These are phyloP conservation scores for Trichoderma orchidacearum DNA, from an alignment of 495 filamentous ascomycete species.

Conservation along the genomic window DNA sequence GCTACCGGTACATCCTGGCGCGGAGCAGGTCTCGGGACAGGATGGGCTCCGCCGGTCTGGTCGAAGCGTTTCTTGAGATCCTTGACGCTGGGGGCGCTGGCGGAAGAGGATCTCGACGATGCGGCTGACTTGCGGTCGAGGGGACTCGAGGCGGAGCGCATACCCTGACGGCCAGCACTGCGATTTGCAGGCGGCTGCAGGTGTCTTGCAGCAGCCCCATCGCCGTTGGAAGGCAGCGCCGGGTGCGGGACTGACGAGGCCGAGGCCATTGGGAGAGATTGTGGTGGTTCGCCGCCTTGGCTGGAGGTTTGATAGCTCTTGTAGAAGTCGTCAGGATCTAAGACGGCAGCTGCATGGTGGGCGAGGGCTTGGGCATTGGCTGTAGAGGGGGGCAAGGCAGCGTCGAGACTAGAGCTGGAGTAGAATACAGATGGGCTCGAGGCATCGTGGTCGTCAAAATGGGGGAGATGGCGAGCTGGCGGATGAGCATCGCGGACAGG, in stretches of 20 bases:
- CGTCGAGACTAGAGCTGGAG: slow-evolving; percentile 10
- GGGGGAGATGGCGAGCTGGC: slow-evolving; percentile 10
- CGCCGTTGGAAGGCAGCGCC: slow-evolving; percentile 21
- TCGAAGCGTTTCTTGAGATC: slow-evolving; percentile 43
- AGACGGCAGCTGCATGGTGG: slow-evolving; percentile 17
- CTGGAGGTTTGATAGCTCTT: slow-evolving; percentile 23
- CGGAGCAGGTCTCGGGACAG: slow-evolving; percentile 2
- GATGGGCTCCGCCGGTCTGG: slow-evolving; percentile 14
- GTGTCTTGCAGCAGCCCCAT: slow-evolving; percentile 22
- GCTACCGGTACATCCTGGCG: not conserved
- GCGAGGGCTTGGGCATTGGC: slow-evolving; percentile 22
- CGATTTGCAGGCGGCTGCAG: slow-evolving; percentile 12
- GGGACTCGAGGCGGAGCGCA: slow-evolving; percentile 37
- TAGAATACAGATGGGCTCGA: slow-evolving; percentile 8
- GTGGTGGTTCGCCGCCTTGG: slow-evolving; percentile 10
- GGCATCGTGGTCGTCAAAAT: slow-evolving; percentile 11
- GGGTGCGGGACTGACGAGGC: slow-evolving; percentile 15
- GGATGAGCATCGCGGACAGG: not conserved
- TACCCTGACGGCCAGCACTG: slow-evolving; percentile 10
- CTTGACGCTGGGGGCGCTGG: slow-evolving; percentile 32
- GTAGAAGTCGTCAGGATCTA: slow-evolving; percentile 40
- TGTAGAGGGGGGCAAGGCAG: slow-evolving; percentile 13
- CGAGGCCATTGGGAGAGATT: slow-evolving; percentile 6
- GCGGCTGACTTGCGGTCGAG: slow-evolving; percentile 21
- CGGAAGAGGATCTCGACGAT: slow-evolving; percentile 15